Conservation (phyloP, 257 asterid species). For the Perilla frutescens region DNA sequence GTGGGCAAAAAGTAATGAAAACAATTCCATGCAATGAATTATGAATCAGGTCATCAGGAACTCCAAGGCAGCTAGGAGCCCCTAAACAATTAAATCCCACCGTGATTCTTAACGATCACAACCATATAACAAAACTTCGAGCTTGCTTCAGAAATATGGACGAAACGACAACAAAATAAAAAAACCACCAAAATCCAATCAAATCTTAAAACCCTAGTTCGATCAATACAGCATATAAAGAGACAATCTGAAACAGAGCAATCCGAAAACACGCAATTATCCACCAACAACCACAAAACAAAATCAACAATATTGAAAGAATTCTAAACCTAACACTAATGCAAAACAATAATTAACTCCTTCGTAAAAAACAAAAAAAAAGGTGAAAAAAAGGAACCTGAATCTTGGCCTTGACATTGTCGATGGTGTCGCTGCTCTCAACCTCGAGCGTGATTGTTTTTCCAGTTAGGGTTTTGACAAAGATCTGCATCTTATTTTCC, state of each 20-base stretch:
- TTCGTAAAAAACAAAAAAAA: not conserved
- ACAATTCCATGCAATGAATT: not conserved
- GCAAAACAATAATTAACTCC: not conserved
- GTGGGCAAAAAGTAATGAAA: not conserved
- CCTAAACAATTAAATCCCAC: not conserved
- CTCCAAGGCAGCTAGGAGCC: not conserved
- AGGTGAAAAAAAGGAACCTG: conserved; percentile 50
- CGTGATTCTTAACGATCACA: not conserved
- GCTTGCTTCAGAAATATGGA: not conserved
- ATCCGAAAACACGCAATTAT: conserved; percentile 3
- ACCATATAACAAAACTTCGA: conserved; percentile 6
- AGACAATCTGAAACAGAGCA: conserved; percentile 2
- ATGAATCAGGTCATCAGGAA: not conserved
- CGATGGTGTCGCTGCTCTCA: conserved; percentile 83
- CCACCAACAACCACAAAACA: not conserved
- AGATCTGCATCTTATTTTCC: conserved; percentile 71
- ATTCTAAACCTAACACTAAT: not conserved
- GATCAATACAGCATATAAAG: not conserved
- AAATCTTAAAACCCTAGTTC: conserved; percentile 36
- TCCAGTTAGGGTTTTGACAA: conserved; percentile 86
- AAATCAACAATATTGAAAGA: not conserved
- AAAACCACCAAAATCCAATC: conserved; percentile 11
- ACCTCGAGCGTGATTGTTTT: conserved; percentile 85
- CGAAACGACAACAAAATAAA: not conserved
- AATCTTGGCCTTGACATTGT: conserved; percentile 83